A percentile compares a stretch with the other conserved stretches of the same genome.
These are phyloP conservation scores for Pseudocercospora fuligena DNA, from an alignment of 2,329 filamentous ascomycete species.

Conservation along the genomic window DNA sequence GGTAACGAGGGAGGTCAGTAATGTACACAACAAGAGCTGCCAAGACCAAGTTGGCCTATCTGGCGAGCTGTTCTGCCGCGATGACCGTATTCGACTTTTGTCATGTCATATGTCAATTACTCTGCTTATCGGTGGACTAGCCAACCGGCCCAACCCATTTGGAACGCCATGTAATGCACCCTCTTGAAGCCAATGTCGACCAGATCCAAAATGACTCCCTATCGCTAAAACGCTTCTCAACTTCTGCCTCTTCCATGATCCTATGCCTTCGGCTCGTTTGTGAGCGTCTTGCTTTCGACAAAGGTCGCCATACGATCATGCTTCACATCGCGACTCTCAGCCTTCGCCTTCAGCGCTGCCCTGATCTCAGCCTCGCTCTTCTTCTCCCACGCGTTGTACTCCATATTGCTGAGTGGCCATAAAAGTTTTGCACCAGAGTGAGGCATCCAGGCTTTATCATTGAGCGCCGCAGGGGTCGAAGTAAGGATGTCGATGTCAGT, in stretches of 20 bases:
- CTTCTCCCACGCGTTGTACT: constrained; percentile 45
- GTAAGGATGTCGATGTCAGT: constrained; percentile 76
- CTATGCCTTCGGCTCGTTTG: constrained; percentile 15
- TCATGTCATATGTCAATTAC: not conserved
- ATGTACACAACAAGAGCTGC: not conserved
- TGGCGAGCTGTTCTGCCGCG: not conserved
- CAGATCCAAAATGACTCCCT: not conserved
- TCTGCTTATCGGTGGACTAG: not conserved
- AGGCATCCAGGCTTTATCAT: constrained; percentile 57
- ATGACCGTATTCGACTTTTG: too few relatives aligned
- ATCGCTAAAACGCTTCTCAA: not conserved
- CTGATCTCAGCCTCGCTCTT: constrained; percentile 48
- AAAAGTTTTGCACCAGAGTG: constrained; percentile 58
- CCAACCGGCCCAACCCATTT: not conserved
- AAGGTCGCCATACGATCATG: constrained; percentile 31
- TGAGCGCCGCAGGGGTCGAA: constrained; percentile 57
- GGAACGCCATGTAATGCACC: constrained; percentile 1
- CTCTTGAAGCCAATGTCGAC: not conserved
- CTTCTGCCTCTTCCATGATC: not conserved
- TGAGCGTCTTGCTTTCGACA: constrained; percentile 26
- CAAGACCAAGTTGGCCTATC: constrained; percentile 5
- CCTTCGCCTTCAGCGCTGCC: constrained; percentile 50
- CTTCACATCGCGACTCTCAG: constrained; percentile 36
- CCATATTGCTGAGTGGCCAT: constrained; percentile 58
- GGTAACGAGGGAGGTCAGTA: not conserved